Conservation (phyloP, 345 rosid genomes). For the Eucalyptus pauciflora region DNA sequence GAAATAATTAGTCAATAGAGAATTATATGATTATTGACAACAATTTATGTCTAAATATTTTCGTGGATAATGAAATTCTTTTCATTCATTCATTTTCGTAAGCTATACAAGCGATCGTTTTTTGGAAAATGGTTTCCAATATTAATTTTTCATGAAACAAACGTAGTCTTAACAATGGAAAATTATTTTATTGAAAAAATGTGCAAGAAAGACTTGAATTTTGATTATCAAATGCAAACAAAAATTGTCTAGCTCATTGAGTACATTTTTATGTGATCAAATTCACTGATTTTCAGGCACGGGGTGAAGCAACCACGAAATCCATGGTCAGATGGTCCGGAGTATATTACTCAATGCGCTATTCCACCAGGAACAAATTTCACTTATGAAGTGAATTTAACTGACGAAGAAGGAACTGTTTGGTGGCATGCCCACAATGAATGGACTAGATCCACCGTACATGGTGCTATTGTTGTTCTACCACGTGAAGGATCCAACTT, state of each 20-base stretch:
- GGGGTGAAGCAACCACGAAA: background rate
- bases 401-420: background rate
- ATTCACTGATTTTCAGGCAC: background rate
- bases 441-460: conserved; percentile 22
- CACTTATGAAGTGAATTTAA: background rate
- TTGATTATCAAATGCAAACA: background rate
- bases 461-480: conserved; percentile 14
- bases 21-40: too few species aligned
- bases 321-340: background rate
- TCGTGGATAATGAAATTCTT: background rate
- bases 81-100: too few species aligned
- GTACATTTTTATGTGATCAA: background rate
- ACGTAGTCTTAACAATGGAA: background rate
- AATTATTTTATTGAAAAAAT: too few species aligned
- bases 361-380: background rate
- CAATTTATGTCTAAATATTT: background rate
- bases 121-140: background rate
- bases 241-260: background rate
- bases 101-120: background rate
- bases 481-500: background rate
- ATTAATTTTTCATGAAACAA: background rate
- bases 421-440: conserved; percentile 11
- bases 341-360: background rate
- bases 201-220: background rate
- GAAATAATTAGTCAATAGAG: background rate